Conservation (phyloP, 345 rosid species). For the Toxicodendron radicans region DNA sequence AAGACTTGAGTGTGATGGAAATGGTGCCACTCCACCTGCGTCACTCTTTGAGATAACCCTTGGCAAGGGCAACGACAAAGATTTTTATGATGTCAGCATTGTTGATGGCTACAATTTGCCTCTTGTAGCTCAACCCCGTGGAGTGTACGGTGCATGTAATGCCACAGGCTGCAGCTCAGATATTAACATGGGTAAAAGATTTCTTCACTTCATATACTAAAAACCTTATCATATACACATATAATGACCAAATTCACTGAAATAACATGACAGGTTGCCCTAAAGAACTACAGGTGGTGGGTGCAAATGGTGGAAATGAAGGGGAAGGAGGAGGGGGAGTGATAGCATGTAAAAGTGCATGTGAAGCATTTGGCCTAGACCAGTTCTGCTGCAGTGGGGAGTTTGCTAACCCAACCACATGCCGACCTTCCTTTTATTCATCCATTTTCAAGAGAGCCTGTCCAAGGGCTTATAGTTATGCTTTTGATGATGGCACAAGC, state of each 20-base stretch:
- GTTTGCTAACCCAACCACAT: slow-evolving; percentile 82
- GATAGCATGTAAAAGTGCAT: slow-evolving; percentile 83
- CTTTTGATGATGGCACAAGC: slow-evolving; percentile 76
- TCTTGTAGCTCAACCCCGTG: slow-evolving; percentile 63
- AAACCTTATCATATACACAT: background rate
- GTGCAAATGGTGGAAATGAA: slow-evolving; percentile 38
- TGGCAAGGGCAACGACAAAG: slow-evolving; percentile 49
- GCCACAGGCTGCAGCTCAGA: slow-evolving; percentile 79
- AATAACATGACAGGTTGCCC: slow-evolving; percentile 57
- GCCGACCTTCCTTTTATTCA: slow-evolving; percentile 69
- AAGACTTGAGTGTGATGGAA: slow-evolving; percentile 70
- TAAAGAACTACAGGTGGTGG: slow-evolving; percentile 85
- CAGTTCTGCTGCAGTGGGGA: slow-evolving; percentile 91
- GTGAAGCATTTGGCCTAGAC: slow-evolving; percentile 81
- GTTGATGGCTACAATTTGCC: slow-evolving; percentile 93
- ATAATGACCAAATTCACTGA: background rate
- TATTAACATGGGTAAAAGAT: slow-evolving; percentile 51
- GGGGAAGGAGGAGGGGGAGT: slow-evolving; percentile 42
- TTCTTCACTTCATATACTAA: background rate
- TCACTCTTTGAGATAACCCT: slow-evolving; percentile 87
- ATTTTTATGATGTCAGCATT: slow-evolving; percentile 77
- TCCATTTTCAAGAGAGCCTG: slow-evolving; percentile 81
- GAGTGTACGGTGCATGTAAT: slow-evolving; percentile 64
- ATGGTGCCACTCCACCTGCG: slow-evolving; percentile 75
- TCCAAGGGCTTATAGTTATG: slow-evolving; percentile 88